These are phyloP conservation scores for Zygosaccharomyces bisporus DNA, from an alignment of 805 yeast genomes.

Conservation along the genomic window DNA sequence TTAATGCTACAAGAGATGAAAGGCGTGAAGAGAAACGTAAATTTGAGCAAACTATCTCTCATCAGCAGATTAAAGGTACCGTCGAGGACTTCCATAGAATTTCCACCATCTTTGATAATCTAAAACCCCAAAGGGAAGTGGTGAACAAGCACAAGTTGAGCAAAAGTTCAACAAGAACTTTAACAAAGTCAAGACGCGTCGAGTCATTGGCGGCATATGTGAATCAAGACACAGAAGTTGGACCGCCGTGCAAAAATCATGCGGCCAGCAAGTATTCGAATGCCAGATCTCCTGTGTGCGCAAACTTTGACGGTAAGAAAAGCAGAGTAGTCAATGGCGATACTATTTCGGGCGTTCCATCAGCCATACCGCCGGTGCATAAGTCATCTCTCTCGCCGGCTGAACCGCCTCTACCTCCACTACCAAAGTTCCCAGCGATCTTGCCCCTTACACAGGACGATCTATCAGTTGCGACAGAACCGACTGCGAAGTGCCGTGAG, in stretches of 20 bases:
- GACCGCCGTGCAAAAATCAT: background rate
- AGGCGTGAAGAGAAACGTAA: slow-evolving; percentile 26
- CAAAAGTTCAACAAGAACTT: slow-evolving; percentile 7
- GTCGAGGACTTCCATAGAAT: slow-evolving; percentile 15
- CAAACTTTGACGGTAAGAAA: too few relatives aligned
- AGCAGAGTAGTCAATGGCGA: background rate
- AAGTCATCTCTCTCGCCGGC: too few relatives aligned
- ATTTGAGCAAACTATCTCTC: slow-evolving; percentile 21
- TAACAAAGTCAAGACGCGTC: slow-evolving; percentile 25
- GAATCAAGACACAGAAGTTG: background rate
- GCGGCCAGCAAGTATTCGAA: background rate
- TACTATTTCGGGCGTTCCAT: background rate
- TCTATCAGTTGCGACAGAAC: background rate
- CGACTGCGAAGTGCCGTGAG: too few relatives aligned
- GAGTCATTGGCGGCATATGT: slow-evolving; percentile 24
- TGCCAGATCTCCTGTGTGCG: background rate
- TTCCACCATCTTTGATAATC: slow-evolving; percentile 19
- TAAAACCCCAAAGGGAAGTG: slow-evolving; percentile 11
- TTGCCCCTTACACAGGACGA: slow-evolving; percentile 8
- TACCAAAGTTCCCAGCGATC: slow-evolving; percentile 36
- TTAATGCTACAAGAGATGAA: slow-evolving; percentile 58
- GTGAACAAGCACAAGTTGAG: slow-evolving; percentile 4
- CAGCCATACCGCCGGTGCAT: too few relatives aligned
- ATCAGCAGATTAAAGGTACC: slow-evolving; percentile 12
- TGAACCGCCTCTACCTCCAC: slow-evolving; percentile 11